Base-by-base conservation (phyloP, 495 filamentous ascomycete species). In the Podospora tetraspora region DNA sequence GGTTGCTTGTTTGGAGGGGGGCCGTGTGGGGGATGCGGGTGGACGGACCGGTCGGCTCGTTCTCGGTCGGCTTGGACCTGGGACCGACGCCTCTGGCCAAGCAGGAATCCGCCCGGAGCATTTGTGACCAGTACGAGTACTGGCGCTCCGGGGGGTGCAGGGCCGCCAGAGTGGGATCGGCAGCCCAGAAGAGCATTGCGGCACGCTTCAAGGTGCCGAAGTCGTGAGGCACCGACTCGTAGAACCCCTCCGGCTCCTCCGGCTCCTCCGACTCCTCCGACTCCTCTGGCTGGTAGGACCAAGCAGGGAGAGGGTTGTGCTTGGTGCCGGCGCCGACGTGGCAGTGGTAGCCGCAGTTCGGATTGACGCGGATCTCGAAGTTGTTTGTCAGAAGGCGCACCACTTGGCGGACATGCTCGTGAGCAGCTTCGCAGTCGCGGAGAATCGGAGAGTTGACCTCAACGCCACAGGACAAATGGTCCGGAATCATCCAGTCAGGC, bases 71-170 rank as follows among this genome's bases (percentile, higher is more conserved):
- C 5, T 43, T 43, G 34, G 3, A 43, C 32, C 12, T 10, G 11
- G 11, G 32, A 10, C 32, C 32, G 32, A 2, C 12, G 32, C 11
- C 67, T 24, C 52, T 16, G 3, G 70, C 64, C 4, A 72, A 57
- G 0, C 16, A 0, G 3, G 68, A 66, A 7, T 12, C 11, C 32
- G 21, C 0, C 3, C 71, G 66, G 25, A 67, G 30, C 0, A 60
- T 37, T 3, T 2, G 24, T 1, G 63, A 1, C 12, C 22, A 72
- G 0, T 0, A 5, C 34, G 34, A 37, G 6, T 6, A 2, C 12
- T 21, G 19, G 10, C 72, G 68, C 68, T 74, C 72, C 0, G 68
- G 68, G 4, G 70, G 70, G 29, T 72, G 70, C 10, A 61, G 60
- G 24, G 58, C 30, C 27, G 27, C 37, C 6, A 74, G 25, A 24